Percentiles rank a stretch among this genome's conserved stretches.
Conservation (phyloP, 768 basidiomycete species). For the Galerina marginata region DNA sequence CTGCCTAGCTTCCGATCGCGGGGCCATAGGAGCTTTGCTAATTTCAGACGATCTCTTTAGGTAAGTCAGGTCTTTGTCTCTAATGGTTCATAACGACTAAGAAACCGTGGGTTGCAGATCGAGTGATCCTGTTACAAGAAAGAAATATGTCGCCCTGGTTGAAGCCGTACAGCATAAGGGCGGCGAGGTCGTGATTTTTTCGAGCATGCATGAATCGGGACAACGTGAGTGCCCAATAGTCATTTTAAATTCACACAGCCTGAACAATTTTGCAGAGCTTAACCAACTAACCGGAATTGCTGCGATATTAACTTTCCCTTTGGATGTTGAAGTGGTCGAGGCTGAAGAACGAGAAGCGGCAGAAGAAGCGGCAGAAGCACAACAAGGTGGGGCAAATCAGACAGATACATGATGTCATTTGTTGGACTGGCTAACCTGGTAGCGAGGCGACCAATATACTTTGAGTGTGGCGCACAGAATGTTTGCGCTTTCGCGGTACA, state of each 20-base stretch:
- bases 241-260: background rate
- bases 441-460: too few species aligned
- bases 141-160: constrained; percentile 84
- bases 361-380: constrained; percentile 64
- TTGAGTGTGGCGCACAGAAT: too few species aligned
- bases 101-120: constrained; percentile 52
- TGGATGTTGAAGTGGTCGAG: constrained; percentile 95
- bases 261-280: constrained; percentile 63
- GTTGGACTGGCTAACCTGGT: background rate
- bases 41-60: constrained; percentile 96
- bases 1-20: constrained; percentile 86
- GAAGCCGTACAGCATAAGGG: constrained; percentile 89
- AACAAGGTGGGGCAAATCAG: constrained; percentile 38
- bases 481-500: too few species aligned
- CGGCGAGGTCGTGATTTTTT: constrained; percentile 95
- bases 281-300: constrained; percentile 95
- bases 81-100: background rate
- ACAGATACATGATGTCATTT: constrained; percentile 20
- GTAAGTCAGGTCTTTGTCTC: constrained; percentile 41
- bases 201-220: constrained; percentile 99
- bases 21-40: constrained; percentile 91
- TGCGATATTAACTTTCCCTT: constrained; percentile 93
- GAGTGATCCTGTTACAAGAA: constrained; percentile 77
- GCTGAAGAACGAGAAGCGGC: constrained; percentile 84
- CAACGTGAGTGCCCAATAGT: constrained; percentile 78